Conservation (phyloP, 306 rosid species). For the Abrus precatorius region DNA sequence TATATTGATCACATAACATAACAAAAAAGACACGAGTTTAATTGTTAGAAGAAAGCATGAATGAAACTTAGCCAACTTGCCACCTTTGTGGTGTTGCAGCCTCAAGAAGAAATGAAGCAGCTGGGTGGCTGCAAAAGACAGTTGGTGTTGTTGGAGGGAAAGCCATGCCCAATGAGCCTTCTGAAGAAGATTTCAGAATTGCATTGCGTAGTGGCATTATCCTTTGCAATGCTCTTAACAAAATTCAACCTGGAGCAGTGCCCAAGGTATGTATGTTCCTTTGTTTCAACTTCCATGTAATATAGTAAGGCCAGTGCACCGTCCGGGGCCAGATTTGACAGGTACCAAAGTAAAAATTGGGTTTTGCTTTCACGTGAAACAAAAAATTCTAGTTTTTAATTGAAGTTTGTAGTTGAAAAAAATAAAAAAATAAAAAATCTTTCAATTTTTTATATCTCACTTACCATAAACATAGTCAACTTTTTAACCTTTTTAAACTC, state of each 20-base stretch:
- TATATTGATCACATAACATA: neutral
- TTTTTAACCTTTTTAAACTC: no score
- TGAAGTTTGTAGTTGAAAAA: no score
- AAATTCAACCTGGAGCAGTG: slow-evolving; percentile 82
- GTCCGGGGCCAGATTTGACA: no score
- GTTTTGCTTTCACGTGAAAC: no score
- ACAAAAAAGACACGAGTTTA: neutral
- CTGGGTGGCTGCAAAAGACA: slow-evolving; percentile 73
- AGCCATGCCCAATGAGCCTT: slow-evolving; percentile 84
- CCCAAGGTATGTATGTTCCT: slow-evolving; percentile 62
- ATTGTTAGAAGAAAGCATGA: neutral
- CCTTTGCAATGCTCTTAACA: slow-evolving; percentile 88
- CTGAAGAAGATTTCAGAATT: slow-evolving; percentile 87
- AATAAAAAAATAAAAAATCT: no score
- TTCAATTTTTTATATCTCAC: no score
- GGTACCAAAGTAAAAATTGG: no score
- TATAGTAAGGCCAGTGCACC: neutral
- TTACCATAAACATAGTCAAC: no score
- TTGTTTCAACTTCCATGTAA: slow-evolving; percentile 14
- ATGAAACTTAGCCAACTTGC: slow-evolving; percentile 4
- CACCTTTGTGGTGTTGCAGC: slow-evolving; percentile 56
- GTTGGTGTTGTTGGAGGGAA: slow-evolving; percentile 80
- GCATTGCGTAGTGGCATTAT: slow-evolving; percentile 89
- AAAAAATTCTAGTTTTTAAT: no score
- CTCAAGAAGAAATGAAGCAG: slow-evolving; percentile 88